Evolutionary conservation across 2,329 filamentous ascomycete genomes (phyloP).

Genomic region (Calonectria honghensis): DNA sequence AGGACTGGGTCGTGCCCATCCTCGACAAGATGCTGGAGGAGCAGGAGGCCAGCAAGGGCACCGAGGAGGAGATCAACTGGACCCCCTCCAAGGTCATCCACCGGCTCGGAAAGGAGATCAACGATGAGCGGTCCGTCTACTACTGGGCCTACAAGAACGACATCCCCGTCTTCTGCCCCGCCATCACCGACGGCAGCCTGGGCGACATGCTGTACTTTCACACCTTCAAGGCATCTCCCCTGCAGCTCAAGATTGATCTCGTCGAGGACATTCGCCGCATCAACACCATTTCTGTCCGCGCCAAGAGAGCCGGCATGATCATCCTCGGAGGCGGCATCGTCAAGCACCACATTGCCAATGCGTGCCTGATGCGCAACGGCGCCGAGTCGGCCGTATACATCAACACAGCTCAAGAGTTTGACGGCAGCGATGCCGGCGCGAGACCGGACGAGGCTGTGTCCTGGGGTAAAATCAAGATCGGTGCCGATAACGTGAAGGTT

Average conservation of each 20-base stretch:
- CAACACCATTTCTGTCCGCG: conserved; percentile 92
- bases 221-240: conserved; percentile 91
- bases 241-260: conserved; percentile 89
- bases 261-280: conserved; percentile 95
- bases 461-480: conserved; percentile 98
- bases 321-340: conserved; percentile 95
- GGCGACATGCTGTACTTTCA: conserved; percentile 99
- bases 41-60: conserved; percentile 86
- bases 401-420: conserved; percentile 98
- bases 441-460: conserved; percentile 97
- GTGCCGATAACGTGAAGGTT: conserved; percentile 92
- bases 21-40: conserved; percentile 95
- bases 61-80: conserved; percentile 86
- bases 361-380: conserved; percentile 97
- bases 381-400: conserved; percentile 98
- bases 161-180: conserved; percentile 97
- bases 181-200: conserved; percentile 93
- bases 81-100: conserved; percentile 95
- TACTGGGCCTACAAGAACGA: conserved; percentile 99
- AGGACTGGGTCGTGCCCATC: conserved; percentile 98
- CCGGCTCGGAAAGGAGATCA: conserved; percentile 93
- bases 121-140: conserved; percentile 92
- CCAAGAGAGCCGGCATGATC: conserved; percentile 94
- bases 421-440: conserved; percentile 96
- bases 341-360: conserved; percentile 99